Evolutionary conservation across 257 asterid genomes (phyloP).

Genomic region (Vinca minor): DNA sequence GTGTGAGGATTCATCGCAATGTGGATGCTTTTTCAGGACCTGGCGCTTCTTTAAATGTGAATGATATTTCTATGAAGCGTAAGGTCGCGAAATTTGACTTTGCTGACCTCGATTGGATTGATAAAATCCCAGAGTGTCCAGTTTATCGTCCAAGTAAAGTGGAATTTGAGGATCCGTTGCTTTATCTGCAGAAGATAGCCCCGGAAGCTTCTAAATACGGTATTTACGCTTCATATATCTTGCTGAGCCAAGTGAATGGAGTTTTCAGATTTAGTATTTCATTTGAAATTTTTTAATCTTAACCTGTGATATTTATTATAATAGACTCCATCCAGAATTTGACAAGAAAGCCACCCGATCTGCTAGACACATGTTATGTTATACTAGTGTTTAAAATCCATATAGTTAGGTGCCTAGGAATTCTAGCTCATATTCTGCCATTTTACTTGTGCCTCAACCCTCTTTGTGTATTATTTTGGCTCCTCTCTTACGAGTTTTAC

Average conservation of each 20-base stretch:
- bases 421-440: neutral
- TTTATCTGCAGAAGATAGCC: conserved; percentile 83
- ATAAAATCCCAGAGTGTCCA: conserved; percentile 78
- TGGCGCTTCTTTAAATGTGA: conserved; percentile 39
- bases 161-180: conserved; percentile 91
- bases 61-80: conserved; percentile 49
- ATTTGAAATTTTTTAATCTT: neutral
- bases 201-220: conserved; percentile 96
- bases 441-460: neutral
- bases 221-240: conserved; percentile 19
- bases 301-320: neutral
- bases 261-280: neutral
- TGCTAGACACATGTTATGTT: neutral
- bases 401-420: neutral
- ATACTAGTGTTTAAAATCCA: neutral
- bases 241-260: neutral
- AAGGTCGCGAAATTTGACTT: conserved; percentile 66
- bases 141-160: conserved; percentile 68
- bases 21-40: conserved; percentile 30
- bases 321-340: neutral
- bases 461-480: neutral
- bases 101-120: conserved; percentile 71
- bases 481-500: neutral
- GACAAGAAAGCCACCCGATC: neutral
- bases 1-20: conserved; percentile 50